Base-by-base conservation (phyloP, 129 eudicot genomes). In the Chrysanthemum makinoi region DNA sequence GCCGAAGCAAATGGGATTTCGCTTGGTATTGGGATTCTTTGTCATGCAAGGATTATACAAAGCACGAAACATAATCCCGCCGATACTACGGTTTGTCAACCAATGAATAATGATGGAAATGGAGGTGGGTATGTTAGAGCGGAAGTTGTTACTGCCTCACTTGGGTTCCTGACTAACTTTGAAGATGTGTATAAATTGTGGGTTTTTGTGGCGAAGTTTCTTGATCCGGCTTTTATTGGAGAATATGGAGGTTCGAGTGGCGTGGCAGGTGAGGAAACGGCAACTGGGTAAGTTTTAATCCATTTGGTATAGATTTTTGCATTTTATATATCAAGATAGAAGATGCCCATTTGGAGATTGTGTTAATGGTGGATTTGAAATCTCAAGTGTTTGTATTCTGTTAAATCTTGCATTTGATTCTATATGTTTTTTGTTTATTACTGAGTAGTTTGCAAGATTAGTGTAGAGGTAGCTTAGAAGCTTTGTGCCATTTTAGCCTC, bases 151-250 rank as follows among this genome's bases (percentile, higher is more conserved):
- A 80, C 83, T 26, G 83, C 80, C 68, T 80, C 83, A 48, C 80
- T 80, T 30, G 83, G 83, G 22, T 80, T 80, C 60, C 69, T 80
- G 76, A 80, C 83, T 6, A 80, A 80, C 24, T 74, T 74, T 56
- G 83, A 80, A 60, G 83, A 80, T 68, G 83, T 80, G 75, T 80
- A 80, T 68, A 80, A 75, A 57, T 68, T 80, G 67, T 80, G 83
- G 83, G 83, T 80, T 24, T 80, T 80, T 68, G 83, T 80, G 53
- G 79, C 80, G 0, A 80, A 74, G 26, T 80, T 80, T 80, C 80
- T 80, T 51, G 68, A 80, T 48, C 83, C 80, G 14, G 61, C 48
- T 6, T 80, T 74, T 61, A 2, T 63, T 6, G 62, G 70, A 79
- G 83, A 79, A 62, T 20, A 69, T 5, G 72, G 72, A 61, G 62